Evolutionary conservation across 1,284 basidiomycete species (phyloP), one percentile per base, ranked within the genome.

Genomic region (Waitea zeae): DNA sequence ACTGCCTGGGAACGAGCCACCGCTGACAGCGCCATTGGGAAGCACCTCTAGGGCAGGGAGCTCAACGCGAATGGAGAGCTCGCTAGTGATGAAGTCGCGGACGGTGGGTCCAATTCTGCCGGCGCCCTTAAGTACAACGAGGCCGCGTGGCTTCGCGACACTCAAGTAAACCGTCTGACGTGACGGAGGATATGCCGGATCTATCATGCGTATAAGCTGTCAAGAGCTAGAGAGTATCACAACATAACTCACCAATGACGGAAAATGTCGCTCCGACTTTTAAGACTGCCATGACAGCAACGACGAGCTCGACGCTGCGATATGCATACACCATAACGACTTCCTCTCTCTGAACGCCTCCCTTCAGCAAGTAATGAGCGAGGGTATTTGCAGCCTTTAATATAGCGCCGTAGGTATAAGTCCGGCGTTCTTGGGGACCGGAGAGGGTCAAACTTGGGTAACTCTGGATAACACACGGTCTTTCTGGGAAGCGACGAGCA

Each of bases 321-420:
- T 96, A 79, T 0, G 95, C 95, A 51, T 98, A 99, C n/a, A 98
- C 84, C 74, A 95, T 97, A 37, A 98, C 90, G 14, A 98, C 90
- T 46, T 99, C 95, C 45, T 93, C 93, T 18, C 89, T 64, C 56
- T 93, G 68, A 11, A 98, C 61, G 11, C 93, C 93, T 12, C 71
- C 72, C 46, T 78, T 70, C 35, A 97, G 58, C 35, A 99, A 68
- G 46, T 95, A 75, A 50, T 98, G 93, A 0, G 95, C 84, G 5
- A 98, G 67, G 13, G 93, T 66, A 51, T 98, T 98, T 3, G 81
- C 75, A 5, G 92, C 87, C 34, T 68, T 68, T 39, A 88, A 73
- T 43, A 98, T 87, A 40, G 78, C 67, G 32, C 62, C 63, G 49
- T 98, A 98, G 0, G 81, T 78, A 55, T 78, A 90, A 1, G 64